Evolutionary conservation across 768 basidiomycete species (phyloP).

Genomic region (Zangia roseola): DNA sequence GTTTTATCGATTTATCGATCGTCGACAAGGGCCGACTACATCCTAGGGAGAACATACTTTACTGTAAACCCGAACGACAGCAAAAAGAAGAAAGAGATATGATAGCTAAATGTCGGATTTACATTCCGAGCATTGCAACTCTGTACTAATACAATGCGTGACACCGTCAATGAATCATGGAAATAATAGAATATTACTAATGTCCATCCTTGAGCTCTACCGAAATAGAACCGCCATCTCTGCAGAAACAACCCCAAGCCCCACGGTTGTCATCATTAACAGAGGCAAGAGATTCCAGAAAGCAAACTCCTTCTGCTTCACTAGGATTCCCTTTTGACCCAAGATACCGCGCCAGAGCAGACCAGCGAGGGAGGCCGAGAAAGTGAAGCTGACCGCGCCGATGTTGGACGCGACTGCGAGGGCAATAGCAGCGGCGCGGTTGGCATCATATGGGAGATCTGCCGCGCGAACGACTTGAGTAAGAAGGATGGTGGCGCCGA

Average conservation of each 20-base stretch:
- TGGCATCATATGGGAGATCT: constrained; percentile 31
- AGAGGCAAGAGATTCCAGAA: constrained; percentile 69
- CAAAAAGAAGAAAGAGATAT: too few relatives aligned
- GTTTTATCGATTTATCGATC: too few relatives aligned
- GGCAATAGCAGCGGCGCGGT: constrained; percentile 60
- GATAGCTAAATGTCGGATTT: too few relatives aligned
- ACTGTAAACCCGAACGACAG: too few relatives aligned
- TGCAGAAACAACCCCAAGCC: constrained; percentile 67
- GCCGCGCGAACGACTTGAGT: constrained; percentile 71
- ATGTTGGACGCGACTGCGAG: constrained; percentile 87
- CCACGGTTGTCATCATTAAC: constrained; percentile 60
- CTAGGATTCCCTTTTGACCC: constrained; percentile 62
- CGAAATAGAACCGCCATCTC: constrained; percentile 64
- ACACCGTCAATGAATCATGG: too few relatives aligned
- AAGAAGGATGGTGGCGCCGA: constrained; percentile 86
- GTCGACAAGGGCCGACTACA: too few relatives aligned
- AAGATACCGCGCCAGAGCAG: constrained; percentile 81
- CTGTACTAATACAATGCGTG: too few relatives aligned
- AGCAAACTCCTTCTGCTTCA: constrained; percentile 65
- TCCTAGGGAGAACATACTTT: too few relatives aligned
- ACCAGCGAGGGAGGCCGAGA: constrained; percentile 85
- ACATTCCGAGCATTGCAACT: too few relatives aligned
- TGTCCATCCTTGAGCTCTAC: too few relatives aligned
- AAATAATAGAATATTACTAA: too few relatives aligned
- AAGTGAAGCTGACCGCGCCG: constrained; percentile 87